phyloP scores from a whole-genome alignment of 129 eudicot genomes.

The Chrysanthemum makinoi region DNA sequence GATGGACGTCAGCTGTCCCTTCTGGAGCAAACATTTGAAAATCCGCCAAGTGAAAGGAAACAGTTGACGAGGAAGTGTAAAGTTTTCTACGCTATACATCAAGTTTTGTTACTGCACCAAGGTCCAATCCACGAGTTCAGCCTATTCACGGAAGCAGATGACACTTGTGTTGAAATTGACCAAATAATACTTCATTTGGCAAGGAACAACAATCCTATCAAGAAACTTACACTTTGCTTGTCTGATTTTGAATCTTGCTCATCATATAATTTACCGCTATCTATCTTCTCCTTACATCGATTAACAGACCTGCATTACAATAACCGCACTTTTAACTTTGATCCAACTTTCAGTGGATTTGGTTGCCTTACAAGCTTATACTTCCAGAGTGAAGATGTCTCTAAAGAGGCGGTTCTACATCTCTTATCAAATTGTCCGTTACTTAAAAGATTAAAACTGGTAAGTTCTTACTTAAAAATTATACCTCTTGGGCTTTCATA shows the following conservation, averaged over 20 bases:
- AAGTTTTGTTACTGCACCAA: neutral
- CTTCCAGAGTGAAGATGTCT: neutral
- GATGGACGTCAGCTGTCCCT: neutral
- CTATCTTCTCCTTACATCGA: neutral
- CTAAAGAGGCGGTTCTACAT: neutral
- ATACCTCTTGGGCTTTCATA: neutral
- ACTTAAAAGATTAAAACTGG: neutral
- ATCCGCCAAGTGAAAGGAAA: neutral
- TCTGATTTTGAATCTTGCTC: neutral
- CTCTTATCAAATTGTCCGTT: neutral
- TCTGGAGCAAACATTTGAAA: neutral
- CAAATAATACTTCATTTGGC: conserved; percentile 4
- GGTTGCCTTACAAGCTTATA: neutral
- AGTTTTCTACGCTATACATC: neutral
- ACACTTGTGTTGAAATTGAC: neutral
- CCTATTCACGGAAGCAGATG: neutral
- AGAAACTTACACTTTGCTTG: neutral
- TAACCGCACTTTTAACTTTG: neutral
- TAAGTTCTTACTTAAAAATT: neutral
- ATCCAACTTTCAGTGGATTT: neutral
- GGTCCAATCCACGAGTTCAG: neutral
- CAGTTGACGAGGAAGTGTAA: neutral
- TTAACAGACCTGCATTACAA: neutral
- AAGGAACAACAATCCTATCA: neutral
- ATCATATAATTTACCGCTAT: conserved; percentile 1